Evolutionary conservation across 164 flowering plant genomes (phyloP).

Genomic region (Magnolia sinica): DNA sequence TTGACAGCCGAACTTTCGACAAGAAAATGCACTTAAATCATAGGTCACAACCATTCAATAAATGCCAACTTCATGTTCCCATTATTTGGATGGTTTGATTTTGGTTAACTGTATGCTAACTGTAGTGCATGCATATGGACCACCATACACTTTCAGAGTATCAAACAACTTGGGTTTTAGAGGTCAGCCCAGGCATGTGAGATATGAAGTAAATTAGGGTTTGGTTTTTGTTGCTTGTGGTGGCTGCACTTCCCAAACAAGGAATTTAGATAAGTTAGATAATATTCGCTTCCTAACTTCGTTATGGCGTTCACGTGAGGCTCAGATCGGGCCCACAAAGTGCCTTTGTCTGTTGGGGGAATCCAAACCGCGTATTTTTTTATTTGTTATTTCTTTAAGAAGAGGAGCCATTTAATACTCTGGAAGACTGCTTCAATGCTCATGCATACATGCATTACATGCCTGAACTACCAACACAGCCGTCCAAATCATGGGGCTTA

Average conservation of each 20-base stretch:
- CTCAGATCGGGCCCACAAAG: background rate
- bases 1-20: background rate
- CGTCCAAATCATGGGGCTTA: too few relatives aligned
- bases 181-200: slow-evolving; percentile 60
- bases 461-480: too few relatives aligned
- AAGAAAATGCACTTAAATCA: background rate
- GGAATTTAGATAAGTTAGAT: background rate
- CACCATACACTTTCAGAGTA: background rate
- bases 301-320: background rate
- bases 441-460: too few relatives aligned
- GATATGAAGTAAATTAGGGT: slow-evolving; percentile 25
- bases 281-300: background rate
- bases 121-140: background rate
- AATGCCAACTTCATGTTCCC: too few relatives aligned
- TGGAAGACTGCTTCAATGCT: too few relatives aligned
- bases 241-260: background rate
- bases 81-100: too few relatives aligned
- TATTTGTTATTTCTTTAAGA: too few relatives aligned
- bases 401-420: background rate
- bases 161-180: background rate
- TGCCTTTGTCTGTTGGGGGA: background rate
- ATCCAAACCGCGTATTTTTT: background rate
- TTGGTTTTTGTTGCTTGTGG: slow-evolving; percentile 1
- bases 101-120: background rate
- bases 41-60: background rate